A percentile compares a stretch with the other conserved stretches of the same genome.
These are phyloP conservation scores for Chernovozyma aurita DNA, from an alignment of 1,139 yeast genomes.

Conservation along the genomic window DNA sequence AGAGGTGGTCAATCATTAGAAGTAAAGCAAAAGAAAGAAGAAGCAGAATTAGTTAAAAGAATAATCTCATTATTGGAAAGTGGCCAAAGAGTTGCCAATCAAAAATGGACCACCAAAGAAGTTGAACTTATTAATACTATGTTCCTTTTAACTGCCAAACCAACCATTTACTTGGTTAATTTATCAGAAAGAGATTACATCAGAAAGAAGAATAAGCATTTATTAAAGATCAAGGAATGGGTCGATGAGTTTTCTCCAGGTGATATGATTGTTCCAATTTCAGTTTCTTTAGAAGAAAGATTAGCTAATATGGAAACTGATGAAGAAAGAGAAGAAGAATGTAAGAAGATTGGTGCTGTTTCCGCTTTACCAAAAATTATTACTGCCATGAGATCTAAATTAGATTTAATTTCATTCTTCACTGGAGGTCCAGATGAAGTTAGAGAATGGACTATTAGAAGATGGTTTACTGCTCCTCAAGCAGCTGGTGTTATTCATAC, in stretches of 20 bases:
- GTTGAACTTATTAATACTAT: conserved; percentile 84
- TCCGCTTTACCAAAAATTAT: conserved; percentile 89
- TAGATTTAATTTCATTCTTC: conserved; percentile 80
- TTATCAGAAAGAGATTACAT: conserved; percentile 90
- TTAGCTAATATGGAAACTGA: conserved; percentile 84
- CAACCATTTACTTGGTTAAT: conserved; percentile 91
- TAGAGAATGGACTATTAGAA: conserved; percentile 86
- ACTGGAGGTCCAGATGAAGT: conserved; percentile 91
- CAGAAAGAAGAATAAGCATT: conserved; percentile 96
- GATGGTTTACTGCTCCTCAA: conserved; percentile 77
- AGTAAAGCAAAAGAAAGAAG: conserved; percentile 92
- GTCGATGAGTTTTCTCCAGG: conserved; percentile 92
- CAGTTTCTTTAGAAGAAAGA: conserved; percentile 90
- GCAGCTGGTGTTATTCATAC: conserved; percentile 95
- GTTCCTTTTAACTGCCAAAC: conserved; percentile 91
- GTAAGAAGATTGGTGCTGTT: conserved; percentile 77
- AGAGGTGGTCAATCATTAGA: conserved; percentile 96
- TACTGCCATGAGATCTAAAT: conserved; percentile 75
- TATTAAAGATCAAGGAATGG: conserved; percentile 93
- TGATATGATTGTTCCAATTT: conserved; percentile 89
- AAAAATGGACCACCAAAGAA: conserved; percentile 84
- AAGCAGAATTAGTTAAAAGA: conserved; percentile 73
- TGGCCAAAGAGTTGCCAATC: conserved; percentile 91
- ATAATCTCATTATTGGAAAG: conserved; percentile 72
- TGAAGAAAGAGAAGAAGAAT: conserved; percentile 89